Evolutionary conservation across 495 filamentous ascomycete species (phyloP).

Genomic region (Chaetomium tenue): DNA sequence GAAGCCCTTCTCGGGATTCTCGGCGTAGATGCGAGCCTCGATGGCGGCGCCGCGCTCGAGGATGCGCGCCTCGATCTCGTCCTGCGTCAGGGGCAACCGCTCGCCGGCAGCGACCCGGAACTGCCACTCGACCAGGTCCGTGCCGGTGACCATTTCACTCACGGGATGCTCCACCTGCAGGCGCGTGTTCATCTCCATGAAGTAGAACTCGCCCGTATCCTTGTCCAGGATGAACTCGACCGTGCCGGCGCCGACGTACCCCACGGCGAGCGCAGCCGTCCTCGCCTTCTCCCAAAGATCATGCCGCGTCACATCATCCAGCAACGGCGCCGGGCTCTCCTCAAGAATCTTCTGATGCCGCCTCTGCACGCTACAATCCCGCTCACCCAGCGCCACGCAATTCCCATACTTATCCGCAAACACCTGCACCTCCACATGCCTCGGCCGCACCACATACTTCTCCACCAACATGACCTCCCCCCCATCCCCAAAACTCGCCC

Average conservation of each 20-base stretch:
- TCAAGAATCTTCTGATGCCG: slow-evolving; percentile 97
- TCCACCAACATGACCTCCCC: slow-evolving; percentile 91
- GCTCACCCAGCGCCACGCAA: slow-evolving; percentile 77
- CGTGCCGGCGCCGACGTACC: slow-evolving; percentile 93
- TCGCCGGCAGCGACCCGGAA: slow-evolving; percentile 87
- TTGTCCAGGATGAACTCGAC: slow-evolving; percentile 99
- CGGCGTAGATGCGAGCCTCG: slow-evolving; percentile 94
- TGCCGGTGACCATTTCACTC: slow-evolving; percentile 93
- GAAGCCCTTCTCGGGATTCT: slow-evolving; percentile 87
- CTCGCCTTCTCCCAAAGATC: slow-evolving; percentile 94
- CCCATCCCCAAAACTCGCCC: slow-evolving; percentile 85
- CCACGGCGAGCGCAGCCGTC: slow-evolving; percentile 84
- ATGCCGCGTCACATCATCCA: slow-evolving; percentile 73
- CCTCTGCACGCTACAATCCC: slow-evolving; percentile 83
- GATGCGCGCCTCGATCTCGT: slow-evolving; percentile 75
- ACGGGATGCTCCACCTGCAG: slow-evolving; percentile 97
- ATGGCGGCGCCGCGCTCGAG: slow-evolving; percentile 78
- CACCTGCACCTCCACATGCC: slow-evolving; percentile 97
- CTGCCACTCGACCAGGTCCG: slow-evolving; percentile 96
- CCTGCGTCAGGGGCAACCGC: slow-evolving; percentile 79
- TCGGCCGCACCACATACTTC: slow-evolving; percentile 90
- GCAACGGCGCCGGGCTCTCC: slow-evolving; percentile 87
- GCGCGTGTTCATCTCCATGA: slow-evolving; percentile 99
- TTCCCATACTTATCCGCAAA: slow-evolving; percentile 91
- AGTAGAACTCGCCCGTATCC: slow-evolving; percentile 89